Percentiles rank a stretch among this genome's conserved stretches.
Conservation (phyloP, 2,329 filamentous ascomycete genomes). For the Blastomyces parvus region DNA sequence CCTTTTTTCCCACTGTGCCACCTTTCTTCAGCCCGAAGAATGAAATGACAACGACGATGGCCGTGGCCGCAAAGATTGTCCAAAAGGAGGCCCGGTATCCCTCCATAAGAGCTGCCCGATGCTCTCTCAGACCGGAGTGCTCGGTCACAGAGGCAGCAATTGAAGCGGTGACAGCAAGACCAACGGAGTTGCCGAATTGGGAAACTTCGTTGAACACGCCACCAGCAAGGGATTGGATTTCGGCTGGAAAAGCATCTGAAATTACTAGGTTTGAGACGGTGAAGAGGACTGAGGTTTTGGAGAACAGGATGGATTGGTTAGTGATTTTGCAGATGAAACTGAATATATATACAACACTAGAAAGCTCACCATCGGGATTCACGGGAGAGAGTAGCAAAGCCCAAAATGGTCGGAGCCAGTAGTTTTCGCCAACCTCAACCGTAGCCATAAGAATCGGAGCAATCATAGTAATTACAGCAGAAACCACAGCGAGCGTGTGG, state of each 20-base stretch:
- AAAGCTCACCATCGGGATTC: constrained; percentile 13
- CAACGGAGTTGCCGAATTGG: background rate
- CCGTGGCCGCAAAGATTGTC: background rate
- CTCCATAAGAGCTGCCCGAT: background rate
- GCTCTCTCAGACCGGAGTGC: background rate
- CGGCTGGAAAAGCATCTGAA: background rate
- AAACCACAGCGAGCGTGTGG: constrained; percentile 12
- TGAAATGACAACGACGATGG: background rate
- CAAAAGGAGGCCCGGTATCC: background rate
- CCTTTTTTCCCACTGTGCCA: background rate
- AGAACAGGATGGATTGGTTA: background rate
- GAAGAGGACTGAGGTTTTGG: background rate
- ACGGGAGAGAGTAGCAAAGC: constrained; percentile 14
- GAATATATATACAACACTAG: background rate
- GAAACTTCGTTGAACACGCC: background rate
- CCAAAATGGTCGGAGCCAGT: constrained; percentile 13
- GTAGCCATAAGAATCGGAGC: constrained; percentile 15
- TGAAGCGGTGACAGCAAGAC: background rate
- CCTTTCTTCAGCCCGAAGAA: background rate
- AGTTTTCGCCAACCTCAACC: constrained; percentile 10
- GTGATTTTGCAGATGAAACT: background rate
- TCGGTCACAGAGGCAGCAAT: background rate
- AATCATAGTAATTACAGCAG: constrained; percentile 13
- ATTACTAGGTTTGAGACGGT: background rate
- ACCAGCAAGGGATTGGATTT: background rate